These are phyloP conservation scores for Cryptosporidium viatorum DNA, from an alignment of 169 alveolate genomes.

Conservation along the genomic window DNA sequence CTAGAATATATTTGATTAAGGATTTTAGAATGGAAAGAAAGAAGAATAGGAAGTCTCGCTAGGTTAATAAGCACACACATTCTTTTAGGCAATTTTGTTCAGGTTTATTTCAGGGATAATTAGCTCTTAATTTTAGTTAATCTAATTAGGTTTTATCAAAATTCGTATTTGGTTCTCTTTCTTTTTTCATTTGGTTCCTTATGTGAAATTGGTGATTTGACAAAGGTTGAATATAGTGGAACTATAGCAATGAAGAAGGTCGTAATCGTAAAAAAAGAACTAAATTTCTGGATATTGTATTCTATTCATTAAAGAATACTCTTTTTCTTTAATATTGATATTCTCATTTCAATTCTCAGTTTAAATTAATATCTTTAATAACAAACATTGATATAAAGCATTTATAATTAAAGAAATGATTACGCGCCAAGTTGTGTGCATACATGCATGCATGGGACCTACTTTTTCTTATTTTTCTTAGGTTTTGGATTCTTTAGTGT, in stretches of 20 bases:
- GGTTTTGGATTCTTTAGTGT: slow-evolving; percentile 21
- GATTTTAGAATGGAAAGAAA: not conserved
- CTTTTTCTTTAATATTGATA: not conserved
- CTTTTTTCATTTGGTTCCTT: not conserved
- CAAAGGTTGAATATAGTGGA: too few relatives aligned
- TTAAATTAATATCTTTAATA: not conserved
- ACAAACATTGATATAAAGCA: not conserved
- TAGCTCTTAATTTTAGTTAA: slow-evolving; percentile 9
- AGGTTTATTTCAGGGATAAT: not conserved
- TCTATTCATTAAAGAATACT: not conserved
- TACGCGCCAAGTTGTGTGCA: not conserved
- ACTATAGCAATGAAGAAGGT: too few relatives aligned
- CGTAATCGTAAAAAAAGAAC: too few relatives aligned
- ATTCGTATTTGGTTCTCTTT: not conserved
- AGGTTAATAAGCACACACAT: not conserved
- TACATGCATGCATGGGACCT: not conserved
- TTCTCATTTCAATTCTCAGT: not conserved
- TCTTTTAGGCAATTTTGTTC: not conserved
- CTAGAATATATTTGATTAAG: not conserved
- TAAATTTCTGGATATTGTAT: not conserved
- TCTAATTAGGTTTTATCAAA: not conserved
- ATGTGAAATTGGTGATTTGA: too few relatives aligned
- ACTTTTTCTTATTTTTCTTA: slow-evolving; percentile 18
- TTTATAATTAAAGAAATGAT: not conserved
- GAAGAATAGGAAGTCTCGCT: not conserved